Base-by-base conservation (phyloP, 345 rosid species). In the Sonneratia caseolaris region DNA sequence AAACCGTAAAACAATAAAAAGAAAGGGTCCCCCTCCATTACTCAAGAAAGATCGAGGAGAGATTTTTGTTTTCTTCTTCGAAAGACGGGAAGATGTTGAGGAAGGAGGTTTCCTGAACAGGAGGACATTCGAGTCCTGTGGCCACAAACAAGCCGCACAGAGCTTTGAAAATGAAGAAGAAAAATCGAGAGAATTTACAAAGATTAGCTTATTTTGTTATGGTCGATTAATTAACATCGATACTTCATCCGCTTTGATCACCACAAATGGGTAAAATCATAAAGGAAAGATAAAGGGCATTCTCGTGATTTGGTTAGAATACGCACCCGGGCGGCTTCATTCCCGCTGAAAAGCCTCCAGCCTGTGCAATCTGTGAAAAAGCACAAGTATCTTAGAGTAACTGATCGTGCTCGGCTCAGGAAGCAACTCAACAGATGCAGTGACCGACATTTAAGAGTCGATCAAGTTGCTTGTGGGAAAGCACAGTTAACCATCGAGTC, bases 261-360 rank as follows among this genome's bases (percentile, higher is more conserved):
- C 22, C 59, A 14, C 56, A 49, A 15, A 49, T 15, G 55, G 55
- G 55, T 15, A 15, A 27, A 42, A 42, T 42, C 5, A 4, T 42
- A 53, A 53, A 53, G 18, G 3, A 21, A 56, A 36, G 21, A 9
- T 22, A 32, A 62, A 24, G 66, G 37, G 66, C 2, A 62, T 10
- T 12, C 15, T 27, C 9, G 51, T 56, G 36, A 27, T 49, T 64
- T 37, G 18, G 47, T 36, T n/a, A 4, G 5, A 22, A 12, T 37
- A 75, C 84, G 80, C 74, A 92, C 98, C 90, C 80, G 79, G 72
- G 91, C 79, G 19, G 87, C 73, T 80, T 87, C 89, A 64, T 83
- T 78, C 80, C 89, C 90, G 77, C 95, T 76, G 72, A 87, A 82
- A 68, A 89, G 61, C 73, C 89, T 81, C 77, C 90, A 78, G 76